Conservation (phyloP, 352 stramenopile genomes). For the Phytophthora chlamydospora region DNA sequence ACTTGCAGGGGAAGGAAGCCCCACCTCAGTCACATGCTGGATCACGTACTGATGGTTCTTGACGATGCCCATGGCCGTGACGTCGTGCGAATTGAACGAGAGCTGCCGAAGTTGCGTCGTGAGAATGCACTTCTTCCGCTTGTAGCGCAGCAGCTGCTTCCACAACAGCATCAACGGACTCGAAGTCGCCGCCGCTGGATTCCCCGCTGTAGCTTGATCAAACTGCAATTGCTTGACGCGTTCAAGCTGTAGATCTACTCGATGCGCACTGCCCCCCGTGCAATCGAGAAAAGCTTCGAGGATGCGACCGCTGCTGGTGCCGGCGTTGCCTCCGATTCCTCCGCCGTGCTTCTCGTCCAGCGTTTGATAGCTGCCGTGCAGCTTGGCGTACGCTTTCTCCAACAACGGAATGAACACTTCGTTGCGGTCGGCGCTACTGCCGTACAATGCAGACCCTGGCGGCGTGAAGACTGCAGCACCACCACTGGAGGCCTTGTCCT, state of each 20-base stretch:
- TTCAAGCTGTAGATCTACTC: slow-evolving; percentile 71
- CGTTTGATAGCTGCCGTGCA: slow-evolving; percentile 79
- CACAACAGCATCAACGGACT: slow-evolving; percentile 53
- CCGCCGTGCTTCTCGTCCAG: slow-evolving; percentile 51
- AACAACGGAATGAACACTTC: slow-evolving; percentile 89
- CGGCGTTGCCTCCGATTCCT: slow-evolving; percentile 37
- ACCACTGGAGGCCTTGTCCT: slow-evolving; percentile 35
- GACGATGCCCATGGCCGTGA: slow-evolving; percentile 67
- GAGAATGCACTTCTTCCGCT: slow-evolving; percentile 64
- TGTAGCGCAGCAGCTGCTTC: slow-evolving; percentile 70
- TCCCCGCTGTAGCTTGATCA: slow-evolving; percentile 25
- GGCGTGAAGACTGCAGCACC: slow-evolving; percentile 27
- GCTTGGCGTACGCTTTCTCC: slow-evolving; percentile 92
- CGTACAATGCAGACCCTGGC: slow-evolving; percentile 70
- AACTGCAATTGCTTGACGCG: slow-evolving; percentile 38
- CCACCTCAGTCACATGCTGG: slow-evolving; percentile 71
- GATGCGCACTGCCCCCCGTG: slow-evolving; percentile 83
- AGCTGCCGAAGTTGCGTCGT: slow-evolving; percentile 74
- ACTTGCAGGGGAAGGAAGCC: slow-evolving; percentile 6
- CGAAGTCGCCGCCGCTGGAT: slow-evolving; percentile 23
- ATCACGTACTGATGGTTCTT: slow-evolving; percentile 85
- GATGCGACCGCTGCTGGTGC: slow-evolving; percentile 62
- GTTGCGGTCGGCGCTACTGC: slow-evolving; percentile 74
- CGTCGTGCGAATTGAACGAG: slow-evolving; percentile 64
- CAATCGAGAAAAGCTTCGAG: slow-evolving; percentile 90